phyloP scores from a whole-genome alignment of 352 stramenopile species.

The Phytophthora foliorum region DNA sequence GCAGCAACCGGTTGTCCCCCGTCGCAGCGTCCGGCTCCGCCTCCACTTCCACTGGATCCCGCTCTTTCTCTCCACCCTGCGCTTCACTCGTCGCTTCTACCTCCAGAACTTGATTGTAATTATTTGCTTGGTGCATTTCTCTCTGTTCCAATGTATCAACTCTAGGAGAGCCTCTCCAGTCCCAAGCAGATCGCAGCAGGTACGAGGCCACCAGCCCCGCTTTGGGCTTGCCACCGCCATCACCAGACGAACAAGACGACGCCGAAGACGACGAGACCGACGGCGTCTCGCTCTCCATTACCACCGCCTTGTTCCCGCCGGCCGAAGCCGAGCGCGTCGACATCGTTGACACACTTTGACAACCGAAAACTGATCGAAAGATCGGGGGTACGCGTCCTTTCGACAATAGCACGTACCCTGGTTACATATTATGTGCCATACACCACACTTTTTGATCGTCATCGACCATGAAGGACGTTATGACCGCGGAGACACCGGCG shows the following conservation, averaged over 20 bases:
- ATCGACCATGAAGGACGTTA: conserved; percentile 25
- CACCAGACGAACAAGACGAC: conserved; percentile 13
- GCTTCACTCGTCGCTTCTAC: not conserved
- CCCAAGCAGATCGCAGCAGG: conserved; percentile 49
- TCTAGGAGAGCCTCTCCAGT: conserved; percentile 18
- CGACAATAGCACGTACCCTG: not conserved
- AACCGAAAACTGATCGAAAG: conserved; percentile 17
- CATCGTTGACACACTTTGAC: conserved; percentile 18
- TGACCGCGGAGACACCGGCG: conserved; percentile 5
- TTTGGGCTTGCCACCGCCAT: conserved; percentile 12
- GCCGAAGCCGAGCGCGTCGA: not conserved
- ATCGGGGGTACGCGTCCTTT: conserved; percentile 21
- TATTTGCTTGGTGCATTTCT: not conserved
- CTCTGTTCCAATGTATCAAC: conserved; percentile 3
- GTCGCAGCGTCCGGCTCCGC: conserved; percentile 19
- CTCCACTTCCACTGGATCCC: conserved; percentile 21
- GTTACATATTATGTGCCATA: conserved; percentile 1
- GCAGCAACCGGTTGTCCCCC: not conserved
- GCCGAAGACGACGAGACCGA: conserved; percentile 6
- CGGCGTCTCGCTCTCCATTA: conserved; percentile 4
- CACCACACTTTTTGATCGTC: conserved; percentile 1
- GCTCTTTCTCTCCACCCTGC: not conserved
- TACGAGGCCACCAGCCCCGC: conserved; percentile 50
- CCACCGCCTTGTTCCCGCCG: not conserved
- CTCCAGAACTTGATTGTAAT: not conserved